Evolutionary conservation across 306 rosid genomes (phyloP), one percentile per base, ranked within the genome.

Genomic region (Purshia tridentata): DNA sequence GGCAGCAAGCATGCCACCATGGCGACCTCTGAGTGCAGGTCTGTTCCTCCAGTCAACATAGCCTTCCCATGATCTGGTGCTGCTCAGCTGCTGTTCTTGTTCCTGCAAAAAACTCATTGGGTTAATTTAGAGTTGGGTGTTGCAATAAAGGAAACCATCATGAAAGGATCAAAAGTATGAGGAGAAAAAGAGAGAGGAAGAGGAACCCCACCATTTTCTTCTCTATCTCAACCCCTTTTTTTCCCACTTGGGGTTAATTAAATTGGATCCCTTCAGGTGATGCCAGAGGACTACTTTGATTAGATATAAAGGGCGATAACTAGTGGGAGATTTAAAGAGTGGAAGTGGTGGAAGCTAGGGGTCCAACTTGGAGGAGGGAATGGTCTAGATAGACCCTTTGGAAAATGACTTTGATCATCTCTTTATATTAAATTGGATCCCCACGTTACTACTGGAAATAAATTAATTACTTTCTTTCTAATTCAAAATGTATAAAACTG

Each of bases 1-100:
- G 55, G 96, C 96, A 0, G 97, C 97, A 12, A 86, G 63, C 92
- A 89, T 89, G 87, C 99, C 99, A 6, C 99, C 97, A 76, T 94
- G 99, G 82, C 84, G 89, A 50, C 70, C 81, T 81, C 74, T 88
- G 69, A 78, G 54, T 20, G 96, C 96, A 16, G 97, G 91, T 13
- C 72, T 85, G 76, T 78, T 91, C 53, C 83, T 91, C 99, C 97
- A 94, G 22, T 91, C 89, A 0, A 87, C 93, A 82, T 91, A 94
- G 6, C 97, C 97, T 81, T 89, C 90, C 97, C 96, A 91, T 84
- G 35, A 44, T 63, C 68, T 63, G 68, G 76, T 80, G 77, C 20
- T 62, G 79, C 48, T 73, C 22, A 45, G n/a, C 52, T 77, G 87
- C 15, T 29, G 71, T 69, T 80, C 89, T 78, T 82, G 83, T 35